phyloP scores from a whole-genome alignment of 78 protist species.

The Planoprotostelium fungivorum region DNA sequence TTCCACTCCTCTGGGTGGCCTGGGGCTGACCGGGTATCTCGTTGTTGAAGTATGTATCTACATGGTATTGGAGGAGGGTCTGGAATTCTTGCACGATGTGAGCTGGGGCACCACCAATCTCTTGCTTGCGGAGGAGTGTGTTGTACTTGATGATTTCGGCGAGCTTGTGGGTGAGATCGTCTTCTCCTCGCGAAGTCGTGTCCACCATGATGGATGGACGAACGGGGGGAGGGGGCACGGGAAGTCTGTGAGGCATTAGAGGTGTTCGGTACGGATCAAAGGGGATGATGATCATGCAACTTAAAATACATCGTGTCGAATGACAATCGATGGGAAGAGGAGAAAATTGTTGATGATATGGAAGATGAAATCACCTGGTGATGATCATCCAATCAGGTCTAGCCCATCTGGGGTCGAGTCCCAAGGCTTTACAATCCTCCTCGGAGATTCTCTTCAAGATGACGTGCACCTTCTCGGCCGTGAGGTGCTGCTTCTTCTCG shows the following conservation, averaged over 20 bases:
- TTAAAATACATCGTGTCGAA: neutral
- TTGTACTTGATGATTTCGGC: slow-evolving; percentile 85
- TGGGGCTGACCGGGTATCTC: slow-evolving; percentile 80
- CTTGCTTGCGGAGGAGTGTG: slow-evolving; percentile 35
- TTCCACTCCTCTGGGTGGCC: slow-evolving; percentile 78
- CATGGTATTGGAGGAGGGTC: slow-evolving; percentile 82
- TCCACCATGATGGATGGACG: slow-evolving; percentile 92
- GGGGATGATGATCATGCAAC: no score
- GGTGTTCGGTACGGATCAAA: no score
- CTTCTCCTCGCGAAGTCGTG: slow-evolving; percentile 41
- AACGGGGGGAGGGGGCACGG: slow-evolving; percentile 98
- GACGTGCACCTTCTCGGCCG: slow-evolving; percentile 66
- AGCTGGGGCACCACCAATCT: slow-evolving; percentile 64
- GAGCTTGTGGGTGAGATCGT: slow-evolving; percentile 85
- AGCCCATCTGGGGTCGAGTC: slow-evolving; percentile 83
- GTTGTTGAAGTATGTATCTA: slow-evolving; percentile 92
- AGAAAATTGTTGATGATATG: no score
- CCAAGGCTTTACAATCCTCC: slow-evolving; percentile 64
- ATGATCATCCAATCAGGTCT: slow-evolving; percentile 96
- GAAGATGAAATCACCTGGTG: slow-evolving; percentile 37
- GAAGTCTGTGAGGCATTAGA: slow-evolving; percentile 75
- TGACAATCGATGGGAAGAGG: neutral
- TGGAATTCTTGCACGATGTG: slow-evolving; percentile 46
- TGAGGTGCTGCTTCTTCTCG: slow-evolving; percentile 53
- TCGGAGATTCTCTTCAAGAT: slow-evolving; percentile 74